Conservation (phyloP, 2,329 filamentous ascomycete species). For the Chaetothyriales sp. region DNA sequence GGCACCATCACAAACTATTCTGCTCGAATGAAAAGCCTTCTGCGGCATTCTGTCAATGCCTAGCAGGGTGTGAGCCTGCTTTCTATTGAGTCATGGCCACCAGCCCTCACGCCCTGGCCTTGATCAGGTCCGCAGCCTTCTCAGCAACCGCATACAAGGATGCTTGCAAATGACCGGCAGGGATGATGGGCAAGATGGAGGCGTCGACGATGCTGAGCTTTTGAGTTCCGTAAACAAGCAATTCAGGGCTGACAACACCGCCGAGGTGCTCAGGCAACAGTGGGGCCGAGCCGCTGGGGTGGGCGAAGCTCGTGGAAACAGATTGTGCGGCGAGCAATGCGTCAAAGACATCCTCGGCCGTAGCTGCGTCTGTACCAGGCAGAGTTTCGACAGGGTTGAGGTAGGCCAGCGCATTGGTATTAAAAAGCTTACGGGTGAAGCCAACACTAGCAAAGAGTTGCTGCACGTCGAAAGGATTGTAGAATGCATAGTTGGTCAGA, state of each 20-base stretch:
- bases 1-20: too few relatives aligned
- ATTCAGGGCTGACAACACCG: conserved; percentile 21
- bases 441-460: conserved; percentile 5
- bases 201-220: conserved; percentile 23
- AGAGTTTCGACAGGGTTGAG: conserved; percentile 5
- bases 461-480: conserved; percentile 10
- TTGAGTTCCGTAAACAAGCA: conserved; percentile 20
- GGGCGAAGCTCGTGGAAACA: conserved; percentile 4
- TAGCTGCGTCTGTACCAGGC: conserved; percentile 7
- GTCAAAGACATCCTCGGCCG: conserved; percentile 5
- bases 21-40: too few relatives aligned
- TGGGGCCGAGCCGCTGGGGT: background rate
- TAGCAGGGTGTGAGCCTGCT: too few relatives aligned
- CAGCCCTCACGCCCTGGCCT: conserved; percentile 1
- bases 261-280: background rate
- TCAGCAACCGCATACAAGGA: conserved; percentile 25
- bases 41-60: too few relatives aligned
- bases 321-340: background rate
- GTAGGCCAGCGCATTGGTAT: conserved; percentile 1
- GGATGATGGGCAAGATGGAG: conserved; percentile 22
- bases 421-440: conserved; percentile 9
- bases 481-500: conserved; percentile 8
- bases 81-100: too few relatives aligned
- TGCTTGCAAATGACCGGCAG: conserved; percentile 24
- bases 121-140: conserved; percentile 20